Base-by-base conservation (phyloP, 495 filamentous ascomycete genomes). In the Aspergillus diversus region DNA sequence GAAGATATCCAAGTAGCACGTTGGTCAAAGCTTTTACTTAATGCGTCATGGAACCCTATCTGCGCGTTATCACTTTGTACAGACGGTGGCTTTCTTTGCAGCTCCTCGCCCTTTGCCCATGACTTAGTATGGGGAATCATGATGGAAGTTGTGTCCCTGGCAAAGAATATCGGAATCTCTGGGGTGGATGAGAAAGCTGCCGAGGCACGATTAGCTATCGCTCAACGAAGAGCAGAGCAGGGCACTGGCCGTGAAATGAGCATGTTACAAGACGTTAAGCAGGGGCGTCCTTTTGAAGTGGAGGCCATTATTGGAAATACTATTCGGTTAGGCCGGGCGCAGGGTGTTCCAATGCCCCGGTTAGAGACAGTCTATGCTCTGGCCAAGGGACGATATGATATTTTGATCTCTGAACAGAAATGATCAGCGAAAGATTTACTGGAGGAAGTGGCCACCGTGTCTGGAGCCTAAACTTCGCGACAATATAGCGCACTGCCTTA, bases 291-390 rank as follows among this genome's bases (percentile, higher is more conserved):
- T 1, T 72, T 84, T 69, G 83, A 85, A 70, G 75, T 81, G 8
- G 83, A 85, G 66, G 79, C 80, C 32, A 83, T 86, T 63, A 61
- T 84, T n/a, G 82, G 83, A 5, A 83, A 81, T 71, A 67, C 73
- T 5, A 73, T 85, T 9, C 72, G 72, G 57, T 54, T 82, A 64
- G 83, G 77, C 12, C 70, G 67, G 54, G 63, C 64, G 54, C 72
- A 78, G 55, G 73, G 74, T 0, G 73, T 86, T 2, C 49, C 66
- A 0, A 76, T 76, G 59, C 78, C 77, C 37, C 75, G 75, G 66
- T 65, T 84, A 57, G 73, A 76, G 66, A 73, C 55, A 13, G 64
- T 68, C 43, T 68, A 68, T 60, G 66, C 62, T 0, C 17, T 68
- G 39, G 60, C 66, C 0, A 68, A 60, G 55, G 66, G 63, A 43